phyloP scores from a whole-genome alignment of 1,284 basidiomycete genomes.

The Microstroma glucosiphilum region DNA sequence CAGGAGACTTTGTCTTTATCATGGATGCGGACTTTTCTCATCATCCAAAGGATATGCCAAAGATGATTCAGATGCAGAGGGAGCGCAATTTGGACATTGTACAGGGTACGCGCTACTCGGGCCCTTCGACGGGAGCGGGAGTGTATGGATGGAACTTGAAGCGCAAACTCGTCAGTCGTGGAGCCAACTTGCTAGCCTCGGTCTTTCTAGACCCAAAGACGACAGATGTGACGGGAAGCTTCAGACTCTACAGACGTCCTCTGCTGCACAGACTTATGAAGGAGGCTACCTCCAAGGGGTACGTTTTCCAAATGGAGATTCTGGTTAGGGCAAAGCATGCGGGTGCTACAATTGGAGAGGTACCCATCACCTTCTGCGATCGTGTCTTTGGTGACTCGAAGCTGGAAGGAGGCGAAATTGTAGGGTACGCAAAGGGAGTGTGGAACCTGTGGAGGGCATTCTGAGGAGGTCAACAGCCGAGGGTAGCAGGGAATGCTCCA shows the following conservation, averaged over 20 bases:
- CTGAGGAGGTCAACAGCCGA: conserved; percentile 41
- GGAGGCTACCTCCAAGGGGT: conserved; percentile 75
- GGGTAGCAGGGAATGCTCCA: too few relatives aligned
- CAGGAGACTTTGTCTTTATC: conserved; percentile 89
- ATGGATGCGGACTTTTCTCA: conserved; percentile 96
- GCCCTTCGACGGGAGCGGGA: conserved; percentile 33
- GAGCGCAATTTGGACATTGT: conserved; percentile 30
- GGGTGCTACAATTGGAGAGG: conserved; percentile 77
- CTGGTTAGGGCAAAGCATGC: conserved; percentile 77
- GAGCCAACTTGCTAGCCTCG: conserved; percentile 30
- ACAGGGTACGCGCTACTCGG: conserved; percentile 36
- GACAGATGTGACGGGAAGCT: conserved; percentile 37
- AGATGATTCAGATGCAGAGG: conserved; percentile 30
- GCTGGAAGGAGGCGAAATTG: conserved; percentile 77
- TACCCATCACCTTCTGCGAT: conserved; percentile 89
- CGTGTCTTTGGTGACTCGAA: conserved; percentile 87
- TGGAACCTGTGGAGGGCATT: conserved; percentile 59
- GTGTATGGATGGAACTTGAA: conserved; percentile 40
- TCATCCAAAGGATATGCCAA: conserved; percentile 55
- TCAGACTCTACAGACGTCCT: conserved; percentile 68
- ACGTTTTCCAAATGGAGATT: conserved; percentile 97
- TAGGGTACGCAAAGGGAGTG: conserved; percentile 80
- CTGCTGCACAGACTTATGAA: conserved; percentile 76
- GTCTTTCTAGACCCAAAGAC: conserved; percentile 34
- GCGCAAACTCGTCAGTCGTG: conserved; percentile 35